Evolutionary conservation across 768 basidiomycete species (phyloP).

Genomic region (Psilocybe subaeruginosa): DNA sequence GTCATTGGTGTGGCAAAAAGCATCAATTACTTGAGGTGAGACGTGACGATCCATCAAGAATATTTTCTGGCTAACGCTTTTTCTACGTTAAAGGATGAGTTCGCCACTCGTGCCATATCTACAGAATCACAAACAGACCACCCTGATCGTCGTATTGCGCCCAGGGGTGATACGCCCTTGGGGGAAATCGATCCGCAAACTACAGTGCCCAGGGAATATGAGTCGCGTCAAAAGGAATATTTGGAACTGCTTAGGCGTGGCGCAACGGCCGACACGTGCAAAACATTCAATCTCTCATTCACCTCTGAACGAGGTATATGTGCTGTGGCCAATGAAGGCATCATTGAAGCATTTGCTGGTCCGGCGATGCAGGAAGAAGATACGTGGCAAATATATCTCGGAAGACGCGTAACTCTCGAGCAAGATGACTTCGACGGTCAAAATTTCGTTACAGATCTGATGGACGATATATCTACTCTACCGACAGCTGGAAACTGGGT

Average conservation of each 20-base stretch:
- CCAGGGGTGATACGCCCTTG: not conserved
- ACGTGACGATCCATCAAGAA: not conserved
- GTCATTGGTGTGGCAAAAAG: not conserved
- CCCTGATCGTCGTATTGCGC: not conserved
- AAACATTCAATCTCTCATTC: not conserved
- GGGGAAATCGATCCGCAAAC: not conserved
- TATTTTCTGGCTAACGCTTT: not conserved
- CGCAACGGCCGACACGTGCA: not conserved
- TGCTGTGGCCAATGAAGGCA: not conserved
- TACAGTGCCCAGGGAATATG: not conserved
- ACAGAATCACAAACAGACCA: not conserved
- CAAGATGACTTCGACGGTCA: not conserved
- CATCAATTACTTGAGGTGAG: not conserved
- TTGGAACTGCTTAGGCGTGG: not conserved
- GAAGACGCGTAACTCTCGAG: constrained; percentile 37
- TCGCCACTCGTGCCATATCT: not conserved
- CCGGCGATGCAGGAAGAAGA: constrained; percentile 35
- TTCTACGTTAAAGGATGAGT: not conserved
- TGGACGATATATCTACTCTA: constrained; percentile 35
- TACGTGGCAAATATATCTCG: constrained; percentile 43
- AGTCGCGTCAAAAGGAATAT: not conserved
- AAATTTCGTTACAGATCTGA: constrained; percentile 4
- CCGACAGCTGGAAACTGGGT: constrained; percentile 27
- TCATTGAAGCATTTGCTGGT: constrained; percentile 31
- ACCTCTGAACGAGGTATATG: not conserved